Percentiles rank a stretch among this genome's conserved stretches.
phyloP scores from a whole-genome alignment of 1,139 yeast genomes.

The Spathaspora sp. region DNA sequence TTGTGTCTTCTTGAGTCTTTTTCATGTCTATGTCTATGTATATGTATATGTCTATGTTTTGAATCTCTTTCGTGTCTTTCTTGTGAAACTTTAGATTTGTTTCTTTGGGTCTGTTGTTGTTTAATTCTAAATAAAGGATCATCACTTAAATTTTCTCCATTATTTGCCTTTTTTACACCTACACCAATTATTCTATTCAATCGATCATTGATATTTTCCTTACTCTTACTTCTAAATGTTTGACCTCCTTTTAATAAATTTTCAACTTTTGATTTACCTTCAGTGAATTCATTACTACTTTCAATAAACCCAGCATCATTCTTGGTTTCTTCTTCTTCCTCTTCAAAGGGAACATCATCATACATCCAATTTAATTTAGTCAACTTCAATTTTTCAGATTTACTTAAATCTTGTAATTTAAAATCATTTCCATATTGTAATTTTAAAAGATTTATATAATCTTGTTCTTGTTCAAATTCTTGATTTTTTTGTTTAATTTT shows the following conservation, averaged over 20 bases:
- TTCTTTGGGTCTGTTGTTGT: slow-evolving; percentile 25
- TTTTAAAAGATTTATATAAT: slow-evolving; percentile 55
- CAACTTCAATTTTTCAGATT: slow-evolving; percentile 43
- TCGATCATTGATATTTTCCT: slow-evolving; percentile 10
- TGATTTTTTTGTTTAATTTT: slow-evolving; percentile 62
- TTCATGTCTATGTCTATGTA: too few relatives aligned
- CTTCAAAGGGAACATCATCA: slow-evolving; percentile 35
- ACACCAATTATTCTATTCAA: slow-evolving; percentile 19
- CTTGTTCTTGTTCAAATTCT: slow-evolving; percentile 66
- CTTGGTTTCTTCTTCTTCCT: slow-evolving; percentile 7
- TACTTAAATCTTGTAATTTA: slow-evolving; percentile 26
- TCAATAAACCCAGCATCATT: slow-evolving; percentile 34
- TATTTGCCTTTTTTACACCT: slow-evolving; percentile 10
- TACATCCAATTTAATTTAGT: slow-evolving; percentile 86
- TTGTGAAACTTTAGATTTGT: background rate
- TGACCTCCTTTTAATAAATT: slow-evolving; percentile 26
- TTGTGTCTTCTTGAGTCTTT: too few relatives aligned
- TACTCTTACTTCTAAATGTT: slow-evolving; percentile 11
- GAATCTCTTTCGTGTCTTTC: background rate
- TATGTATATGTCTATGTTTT: background rate
- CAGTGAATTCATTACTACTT: slow-evolving; percentile 34
- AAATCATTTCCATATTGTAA: slow-evolving; percentile 47
- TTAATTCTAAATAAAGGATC: slow-evolving; percentile 59
- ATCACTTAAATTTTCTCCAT: slow-evolving; percentile 27
- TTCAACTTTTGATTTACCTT: slow-evolving; percentile 36